These are phyloP conservation scores for Cladorrhinum sp. DNA, from an alignment of 2,329 filamentous ascomycete genomes.

Conservation along the genomic window DNA sequence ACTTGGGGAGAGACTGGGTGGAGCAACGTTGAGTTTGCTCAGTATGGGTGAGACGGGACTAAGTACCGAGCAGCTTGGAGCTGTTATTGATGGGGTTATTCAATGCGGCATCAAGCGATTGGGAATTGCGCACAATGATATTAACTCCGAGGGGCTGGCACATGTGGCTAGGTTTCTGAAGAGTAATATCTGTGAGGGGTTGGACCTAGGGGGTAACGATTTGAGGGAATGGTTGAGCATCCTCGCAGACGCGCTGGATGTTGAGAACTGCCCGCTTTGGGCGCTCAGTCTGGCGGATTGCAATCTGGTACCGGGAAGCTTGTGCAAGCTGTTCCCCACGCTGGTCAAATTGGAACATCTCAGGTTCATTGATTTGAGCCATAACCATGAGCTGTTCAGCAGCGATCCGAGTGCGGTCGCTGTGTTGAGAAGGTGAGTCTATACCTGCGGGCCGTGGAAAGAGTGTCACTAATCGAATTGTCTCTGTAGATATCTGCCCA, in stretches of 20 bases:
- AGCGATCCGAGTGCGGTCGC: constrained; percentile 69
- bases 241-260: constrained; percentile 51
- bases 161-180: constrained; percentile 75
- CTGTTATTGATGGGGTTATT: constrained; percentile 77
- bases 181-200: constrained; percentile 74
- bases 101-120: constrained; percentile 74
- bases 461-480: constrained; percentile 12
- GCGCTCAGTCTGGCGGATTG: constrained; percentile 85
- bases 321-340: constrained; percentile 73
- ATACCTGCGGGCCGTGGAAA: too few relatives aligned
- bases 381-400: constrained; percentile 79
- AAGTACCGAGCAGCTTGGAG: constrained; percentile 66
- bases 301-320: constrained; percentile 68
- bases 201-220: constrained; percentile 87
- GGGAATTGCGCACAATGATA: constrained; percentile 76
- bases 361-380: constrained; percentile 87
- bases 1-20: constrained; percentile 72
- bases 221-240: constrained; percentile 53
- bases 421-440: constrained; percentile 66
- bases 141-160: constrained; percentile 69
- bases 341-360: constrained; percentile 68
- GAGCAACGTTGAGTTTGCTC: constrained; percentile 74
- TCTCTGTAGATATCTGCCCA: constrained; percentile 67
- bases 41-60: constrained; percentile 78
- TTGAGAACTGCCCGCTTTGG: constrained; percentile 60